Percentiles rank a stretch among this genome's conserved stretches.
Conservation (phyloP, 2,329 filamentous ascomycete species). For the Hypoxylon sp. region DNA sequence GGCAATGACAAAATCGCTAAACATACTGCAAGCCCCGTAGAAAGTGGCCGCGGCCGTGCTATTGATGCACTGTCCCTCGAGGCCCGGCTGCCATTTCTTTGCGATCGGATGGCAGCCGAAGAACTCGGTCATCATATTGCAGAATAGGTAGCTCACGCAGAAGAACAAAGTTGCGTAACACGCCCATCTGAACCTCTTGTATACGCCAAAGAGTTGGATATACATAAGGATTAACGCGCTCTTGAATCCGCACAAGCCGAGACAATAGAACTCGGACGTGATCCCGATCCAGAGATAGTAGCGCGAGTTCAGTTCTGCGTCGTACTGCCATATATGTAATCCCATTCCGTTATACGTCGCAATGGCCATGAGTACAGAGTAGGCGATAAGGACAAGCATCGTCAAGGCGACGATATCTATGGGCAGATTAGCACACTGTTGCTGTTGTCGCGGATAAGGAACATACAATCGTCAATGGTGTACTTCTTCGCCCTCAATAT, state of each 20-base stretch:
- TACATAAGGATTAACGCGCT: slow-evolving; percentile 43
- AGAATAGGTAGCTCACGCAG: slow-evolving; percentile 70
- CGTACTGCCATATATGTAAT: slow-evolving; percentile 46
- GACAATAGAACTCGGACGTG: slow-evolving; percentile 45
- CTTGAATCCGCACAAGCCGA: slow-evolving; percentile 44
- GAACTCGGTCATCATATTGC: slow-evolving; percentile 62
- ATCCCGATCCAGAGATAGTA: slow-evolving; percentile 47
- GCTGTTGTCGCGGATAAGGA: neutral
- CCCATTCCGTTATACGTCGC: slow-evolving; percentile 48
- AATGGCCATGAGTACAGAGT: slow-evolving; percentile 45
- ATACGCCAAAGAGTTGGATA: slow-evolving; percentile 45
- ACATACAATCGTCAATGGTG: slow-evolving; percentile 41
- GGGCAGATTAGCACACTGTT: neutral
- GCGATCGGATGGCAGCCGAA: slow-evolving; percentile 45
- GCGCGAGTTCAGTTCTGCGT: slow-evolving; percentile 40
- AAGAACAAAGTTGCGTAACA: slow-evolving; percentile 45
- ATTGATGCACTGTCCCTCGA: slow-evolving; percentile 43
- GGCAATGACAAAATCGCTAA: slow-evolving; percentile 43
- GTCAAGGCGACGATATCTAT: slow-evolving; percentile 42
- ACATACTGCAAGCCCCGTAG: slow-evolving; percentile 45
- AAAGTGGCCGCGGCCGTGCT: slow-evolving; percentile 31
- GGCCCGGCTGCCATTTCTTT: slow-evolving; percentile 44
- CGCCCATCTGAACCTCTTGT: slow-evolving; percentile 37
- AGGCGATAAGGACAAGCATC: slow-evolving; percentile 39
- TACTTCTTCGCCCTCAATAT: slow-evolving; percentile 35